Evolutionary conservation across 352 stramenopile genomes (phyloP), one percentile per base, ranked within the genome.

Genomic region (Pythium aquatile): DNA sequence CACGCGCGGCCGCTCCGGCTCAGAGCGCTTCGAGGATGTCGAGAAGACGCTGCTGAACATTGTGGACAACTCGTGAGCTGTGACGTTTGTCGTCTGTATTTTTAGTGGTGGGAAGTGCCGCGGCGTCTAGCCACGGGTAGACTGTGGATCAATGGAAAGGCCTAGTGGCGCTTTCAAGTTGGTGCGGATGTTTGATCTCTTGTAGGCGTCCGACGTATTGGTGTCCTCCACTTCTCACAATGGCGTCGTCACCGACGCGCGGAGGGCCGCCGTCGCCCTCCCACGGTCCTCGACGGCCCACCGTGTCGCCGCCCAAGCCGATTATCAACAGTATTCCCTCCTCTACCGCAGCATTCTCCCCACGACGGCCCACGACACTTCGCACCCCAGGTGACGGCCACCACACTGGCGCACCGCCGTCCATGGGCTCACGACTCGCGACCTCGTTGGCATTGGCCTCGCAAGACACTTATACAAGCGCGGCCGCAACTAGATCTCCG

Each of bases 41-140:
- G 86, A 95, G 67, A 87, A 86, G 63, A 90, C 87, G 60, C 65
- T 95, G 55, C 77, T 92, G 35, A 90, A 79, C 61, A 87, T 95
- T 60, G 83, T 77, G 33, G 87, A 95, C 75, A 95, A 93, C 66
- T 93, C 84, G 40, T 95, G 86, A 74, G 55, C 35, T 61, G 60
- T 54, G 33, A 40, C 4, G 48, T 14, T 5, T 17, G 48, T n/a
- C 40, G 46, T 5, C 29, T 71, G 65, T 71, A 71, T 71, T 71
- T 71, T 71, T 71, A 71, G 65, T 59, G 40, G 46, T 11, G 30
- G 48, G 48, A 35, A 35, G 40, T 35, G 32, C 32, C 32, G 32
- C 8, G 44, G 44, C 9, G 7, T 51, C 20, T 2, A 30, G 17
- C 44, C 14, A 17, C n/a, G 5, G 44, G 44, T 51, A 51, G 44